These are phyloP conservation scores for Hylodesmum podocarpum DNA, from an alignment of 306 rosid genomes.

Conservation along the genomic window DNA sequence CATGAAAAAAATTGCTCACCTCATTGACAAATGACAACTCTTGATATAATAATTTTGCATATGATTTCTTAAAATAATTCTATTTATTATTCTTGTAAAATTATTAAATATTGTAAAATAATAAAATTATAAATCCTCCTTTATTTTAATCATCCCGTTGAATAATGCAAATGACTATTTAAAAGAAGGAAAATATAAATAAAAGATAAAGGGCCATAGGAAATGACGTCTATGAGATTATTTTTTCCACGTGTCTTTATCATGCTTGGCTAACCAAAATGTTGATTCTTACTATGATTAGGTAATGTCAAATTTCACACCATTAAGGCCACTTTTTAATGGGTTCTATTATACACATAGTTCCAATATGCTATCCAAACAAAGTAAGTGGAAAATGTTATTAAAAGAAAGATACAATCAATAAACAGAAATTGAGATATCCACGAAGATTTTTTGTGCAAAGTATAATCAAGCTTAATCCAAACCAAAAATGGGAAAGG, in stretches of 20 bases:
- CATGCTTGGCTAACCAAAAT: conserved; percentile 14
- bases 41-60: background rate
- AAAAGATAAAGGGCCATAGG: conserved; percentile 12
- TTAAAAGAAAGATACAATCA: conserved; percentile 26
- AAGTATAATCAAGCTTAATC: conserved; percentile 11
- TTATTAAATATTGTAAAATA: no score
- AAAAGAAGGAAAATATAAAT: background rate
- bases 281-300: conserved; percentile 25
- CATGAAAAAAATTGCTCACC: background rate
- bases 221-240: conserved; percentile 3
- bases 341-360: background rate
- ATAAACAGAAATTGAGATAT: background rate
- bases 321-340: conserved; percentile 27
- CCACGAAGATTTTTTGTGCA: conserved; percentile 18
- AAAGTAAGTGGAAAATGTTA: conserved; percentile 22
- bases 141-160: background rate
- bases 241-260: conserved; percentile 13
- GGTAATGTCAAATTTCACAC: conserved; percentile 34
- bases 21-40: background rate
- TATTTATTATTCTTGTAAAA: background rate
- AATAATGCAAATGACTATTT: background rate
- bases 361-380: conserved; percentile 16
- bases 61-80: background rate
- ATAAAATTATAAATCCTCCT: background rate
- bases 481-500: conserved; percentile 11